A percentile compares a stretch with the other conserved stretches of the same genome.
Evolutionary conservation across 305 asterid species (phyloP).

Genomic region (Solanum aculeatissimum): DNA sequence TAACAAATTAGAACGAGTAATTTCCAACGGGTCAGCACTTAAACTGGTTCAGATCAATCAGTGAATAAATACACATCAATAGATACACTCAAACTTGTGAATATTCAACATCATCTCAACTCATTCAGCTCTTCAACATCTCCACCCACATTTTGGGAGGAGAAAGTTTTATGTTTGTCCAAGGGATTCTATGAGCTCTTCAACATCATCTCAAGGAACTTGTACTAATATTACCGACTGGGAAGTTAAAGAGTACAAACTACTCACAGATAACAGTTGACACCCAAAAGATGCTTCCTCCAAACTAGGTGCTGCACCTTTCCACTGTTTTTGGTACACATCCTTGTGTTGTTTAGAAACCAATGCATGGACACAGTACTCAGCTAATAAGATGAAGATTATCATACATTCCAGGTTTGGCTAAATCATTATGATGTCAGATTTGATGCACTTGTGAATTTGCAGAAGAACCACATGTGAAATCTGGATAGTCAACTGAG

Average conservation of each 20-base stretch:
- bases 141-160: background rate
- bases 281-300: background rate
- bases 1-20: background rate
- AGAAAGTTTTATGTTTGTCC: background rate
- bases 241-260: background rate
- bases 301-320: background rate
- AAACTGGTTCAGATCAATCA: background rate
- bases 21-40: background rate
- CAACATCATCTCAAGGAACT: background rate
- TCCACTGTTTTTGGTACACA: background rate
- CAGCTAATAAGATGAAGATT: background rate
- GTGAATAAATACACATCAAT: background rate
- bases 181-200: background rate
- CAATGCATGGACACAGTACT: background rate
- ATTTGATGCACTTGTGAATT: constrained; percentile 12
- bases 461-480: constrained; percentile 39
- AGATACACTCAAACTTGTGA: background rate
- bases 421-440: background rate
- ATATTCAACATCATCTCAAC: background rate
- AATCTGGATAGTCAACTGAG: constrained; percentile 55
- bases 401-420: background rate
- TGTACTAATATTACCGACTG: background rate
- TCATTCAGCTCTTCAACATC: background rate
- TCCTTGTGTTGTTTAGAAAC: background rate
- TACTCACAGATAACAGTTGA: background rate